A percentile compares a stretch with the other conserved stretches of the same genome.
phyloP scores from a whole-genome alignment of 2,329 filamentous ascomycete species.

The Sporothrix luriei region DNA sequence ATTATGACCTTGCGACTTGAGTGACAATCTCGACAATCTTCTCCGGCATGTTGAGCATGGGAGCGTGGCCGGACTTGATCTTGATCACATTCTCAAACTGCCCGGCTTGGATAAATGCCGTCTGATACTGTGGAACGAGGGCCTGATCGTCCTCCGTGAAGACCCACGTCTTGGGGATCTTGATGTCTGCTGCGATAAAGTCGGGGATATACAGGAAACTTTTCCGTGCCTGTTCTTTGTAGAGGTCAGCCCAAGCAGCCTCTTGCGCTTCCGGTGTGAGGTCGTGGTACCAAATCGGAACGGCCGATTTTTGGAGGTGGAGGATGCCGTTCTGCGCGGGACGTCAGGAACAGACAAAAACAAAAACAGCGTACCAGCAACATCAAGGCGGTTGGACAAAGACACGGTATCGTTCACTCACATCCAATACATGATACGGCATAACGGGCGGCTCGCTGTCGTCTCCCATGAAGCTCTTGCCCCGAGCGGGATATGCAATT shows the following conservation, averaged over 20 bases:
- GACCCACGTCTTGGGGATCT: constrained; percentile 15
- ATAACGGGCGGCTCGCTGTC: constrained; percentile 10
- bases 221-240: background rate
- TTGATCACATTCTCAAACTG: constrained; percentile 11
- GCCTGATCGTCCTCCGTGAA: constrained; percentile 10
- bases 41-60: constrained; percentile 12
- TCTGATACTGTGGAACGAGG: background rate
- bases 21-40: background rate
- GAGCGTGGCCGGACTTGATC: constrained; percentile 23
- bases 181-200: constrained; percentile 5
- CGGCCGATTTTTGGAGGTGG: background rate
- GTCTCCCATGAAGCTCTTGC: constrained; percentile 4
- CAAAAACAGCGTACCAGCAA: no score
- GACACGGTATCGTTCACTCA: no score
- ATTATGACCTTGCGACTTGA: constrained; percentile 13
- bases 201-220: background rate
- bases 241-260: background rate
- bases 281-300: background rate
- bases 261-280: constrained; percentile 6
- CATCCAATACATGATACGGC: constrained; percentile 8
- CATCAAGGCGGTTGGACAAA: no score
- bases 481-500: constrained; percentile 2
- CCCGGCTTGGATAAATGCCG: constrained; percentile 10
- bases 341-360: no score
- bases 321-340: constrained; percentile 7